phyloP scores from a whole-genome alignment of 352 stramenopile genomes.

The Phytophthora sp. region DNA sequence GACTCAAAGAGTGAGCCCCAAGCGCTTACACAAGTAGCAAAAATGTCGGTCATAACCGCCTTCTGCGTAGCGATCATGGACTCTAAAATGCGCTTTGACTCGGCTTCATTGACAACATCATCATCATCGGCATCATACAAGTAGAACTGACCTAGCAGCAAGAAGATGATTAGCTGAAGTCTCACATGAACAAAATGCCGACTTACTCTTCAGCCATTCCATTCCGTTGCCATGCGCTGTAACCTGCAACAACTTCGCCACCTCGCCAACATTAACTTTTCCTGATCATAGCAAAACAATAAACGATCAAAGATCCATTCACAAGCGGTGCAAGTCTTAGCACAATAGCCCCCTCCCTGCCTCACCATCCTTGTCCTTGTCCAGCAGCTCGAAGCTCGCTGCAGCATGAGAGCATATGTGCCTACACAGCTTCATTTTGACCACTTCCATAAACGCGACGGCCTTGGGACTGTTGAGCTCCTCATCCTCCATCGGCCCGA shows the following conservation, averaged over 20 bases:
- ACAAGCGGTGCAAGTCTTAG: not conserved
- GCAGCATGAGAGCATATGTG: constrained; percentile 58
- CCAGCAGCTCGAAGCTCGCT: constrained; percentile 57
- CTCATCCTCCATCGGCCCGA: constrained; percentile 47
- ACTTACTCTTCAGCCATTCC: constrained; percentile 56
- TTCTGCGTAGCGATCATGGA: constrained; percentile 68
- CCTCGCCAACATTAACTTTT: constrained; percentile 49
- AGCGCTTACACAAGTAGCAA: constrained; percentile 59
- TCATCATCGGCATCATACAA: constrained; percentile 64
- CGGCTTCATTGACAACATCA: constrained; percentile 54
- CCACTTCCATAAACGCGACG: constrained; percentile 53
- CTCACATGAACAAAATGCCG: not conserved
- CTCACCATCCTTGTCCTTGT: constrained; percentile 73
- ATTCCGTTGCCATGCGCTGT: constrained; percentile 41
- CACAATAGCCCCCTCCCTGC: not conserved
- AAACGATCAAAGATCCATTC: not conserved
- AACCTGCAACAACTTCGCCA: constrained; percentile 50
- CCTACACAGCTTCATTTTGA: constrained; percentile 66
- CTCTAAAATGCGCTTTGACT: constrained; percentile 65
- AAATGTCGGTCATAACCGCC: constrained; percentile 62
- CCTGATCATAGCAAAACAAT: constrained; percentile 25
- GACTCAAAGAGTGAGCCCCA: not conserved
- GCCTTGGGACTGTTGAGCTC: constrained; percentile 27
- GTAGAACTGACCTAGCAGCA: constrained; percentile 61
- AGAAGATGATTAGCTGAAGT: constrained; percentile 16